phyloP scores from a whole-genome alignment of 1,139 yeast genomes.

The Saccharomyces pastorianus region DNA sequence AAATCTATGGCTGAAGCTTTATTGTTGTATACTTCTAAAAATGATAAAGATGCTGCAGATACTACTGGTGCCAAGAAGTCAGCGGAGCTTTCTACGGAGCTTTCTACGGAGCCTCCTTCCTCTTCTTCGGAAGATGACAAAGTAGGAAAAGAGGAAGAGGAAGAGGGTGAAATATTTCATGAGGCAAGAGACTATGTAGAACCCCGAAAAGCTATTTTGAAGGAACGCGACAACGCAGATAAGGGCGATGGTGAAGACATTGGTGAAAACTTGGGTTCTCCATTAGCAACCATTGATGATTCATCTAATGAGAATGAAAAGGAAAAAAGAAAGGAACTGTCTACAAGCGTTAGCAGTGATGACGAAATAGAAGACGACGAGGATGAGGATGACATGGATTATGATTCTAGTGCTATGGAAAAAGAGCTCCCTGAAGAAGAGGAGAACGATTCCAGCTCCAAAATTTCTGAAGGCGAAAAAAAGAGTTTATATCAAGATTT shows the following conservation, averaged over 20 bases:
- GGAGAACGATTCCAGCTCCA: constrained; percentile 2
- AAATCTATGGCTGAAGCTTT: constrained; percentile 26
- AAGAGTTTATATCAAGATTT: constrained; percentile 9
- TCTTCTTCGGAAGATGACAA: constrained; percentile 5
- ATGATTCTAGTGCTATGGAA: constrained; percentile 11
- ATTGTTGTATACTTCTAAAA: constrained; percentile 16
- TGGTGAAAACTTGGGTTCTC: constrained; percentile 14
- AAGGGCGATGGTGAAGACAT: constrained; percentile 5
- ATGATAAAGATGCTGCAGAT: not conserved
- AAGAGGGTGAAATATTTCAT: constrained; percentile 24
- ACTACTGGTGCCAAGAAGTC: constrained; percentile 3
- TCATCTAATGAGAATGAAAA: constrained; percentile 3
- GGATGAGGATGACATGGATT: constrained; percentile 5
- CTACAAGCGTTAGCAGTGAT: constrained; percentile 14
- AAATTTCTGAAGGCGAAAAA: constrained; percentile 2
- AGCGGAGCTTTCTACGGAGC: constrained; percentile 10
- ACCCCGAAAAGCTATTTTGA: constrained; percentile 9
- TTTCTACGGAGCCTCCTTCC: constrained; percentile 9
- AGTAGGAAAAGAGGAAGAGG: constrained; percentile 5
- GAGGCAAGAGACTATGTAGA: constrained; percentile 28
- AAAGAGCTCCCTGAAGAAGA: constrained; percentile 11
- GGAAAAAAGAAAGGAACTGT: constrained; percentile 3
- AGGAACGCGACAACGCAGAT: not conserved
- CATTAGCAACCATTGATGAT: not conserved
- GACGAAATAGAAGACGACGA: constrained; percentile 15